phyloP scores from a whole-genome alignment of 139 green algal genomes.

The Haematococcus sp. region DNA sequence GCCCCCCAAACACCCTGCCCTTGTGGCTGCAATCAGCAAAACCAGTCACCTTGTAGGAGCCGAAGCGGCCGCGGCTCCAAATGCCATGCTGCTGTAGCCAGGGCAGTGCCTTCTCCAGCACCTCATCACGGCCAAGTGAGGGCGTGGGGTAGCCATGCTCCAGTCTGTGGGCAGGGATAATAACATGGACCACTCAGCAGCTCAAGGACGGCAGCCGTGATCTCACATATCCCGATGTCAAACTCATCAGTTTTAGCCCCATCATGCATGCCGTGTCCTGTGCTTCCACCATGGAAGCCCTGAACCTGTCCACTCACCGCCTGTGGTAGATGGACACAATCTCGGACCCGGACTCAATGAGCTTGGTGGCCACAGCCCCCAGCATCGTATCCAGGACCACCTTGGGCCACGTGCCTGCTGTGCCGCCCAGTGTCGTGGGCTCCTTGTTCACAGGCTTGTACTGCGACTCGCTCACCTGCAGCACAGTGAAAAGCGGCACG shows the following conservation, averaged over 20 bases:
- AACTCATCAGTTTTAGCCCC: no score
- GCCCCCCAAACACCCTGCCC: neutral
- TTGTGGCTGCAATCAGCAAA: neutral
- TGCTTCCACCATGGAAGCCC: no score
- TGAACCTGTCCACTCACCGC: conserved; percentile 30
- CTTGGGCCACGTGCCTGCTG: conserved; percentile 40
- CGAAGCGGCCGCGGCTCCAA: conserved; percentile 86
- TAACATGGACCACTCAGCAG: no score
- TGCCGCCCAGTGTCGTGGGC: conserved; percentile 56
- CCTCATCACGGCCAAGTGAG: conserved; percentile 67
- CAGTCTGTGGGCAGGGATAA: conserved; percentile 29
- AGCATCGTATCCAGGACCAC: conserved; percentile 75
- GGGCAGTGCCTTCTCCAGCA: conserved; percentile 82
- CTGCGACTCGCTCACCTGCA: conserved; percentile 60
- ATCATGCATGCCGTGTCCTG: no score
- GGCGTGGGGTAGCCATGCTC: conserved; percentile 91
- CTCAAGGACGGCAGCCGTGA: no score
- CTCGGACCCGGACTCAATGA: conserved; percentile 58
- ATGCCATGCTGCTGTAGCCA: conserved; percentile 77
- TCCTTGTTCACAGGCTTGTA: conserved; percentile 76
- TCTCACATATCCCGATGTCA: no score
- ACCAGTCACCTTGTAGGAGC: conserved; percentile 87
- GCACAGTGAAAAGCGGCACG: neutral
- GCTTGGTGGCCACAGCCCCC: conserved; percentile 75
- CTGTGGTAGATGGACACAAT: conserved; percentile 87